Evolutionary conservation across 1,284 basidiomycete genomes (phyloP).

Genomic region (Tremellales sp.): DNA sequence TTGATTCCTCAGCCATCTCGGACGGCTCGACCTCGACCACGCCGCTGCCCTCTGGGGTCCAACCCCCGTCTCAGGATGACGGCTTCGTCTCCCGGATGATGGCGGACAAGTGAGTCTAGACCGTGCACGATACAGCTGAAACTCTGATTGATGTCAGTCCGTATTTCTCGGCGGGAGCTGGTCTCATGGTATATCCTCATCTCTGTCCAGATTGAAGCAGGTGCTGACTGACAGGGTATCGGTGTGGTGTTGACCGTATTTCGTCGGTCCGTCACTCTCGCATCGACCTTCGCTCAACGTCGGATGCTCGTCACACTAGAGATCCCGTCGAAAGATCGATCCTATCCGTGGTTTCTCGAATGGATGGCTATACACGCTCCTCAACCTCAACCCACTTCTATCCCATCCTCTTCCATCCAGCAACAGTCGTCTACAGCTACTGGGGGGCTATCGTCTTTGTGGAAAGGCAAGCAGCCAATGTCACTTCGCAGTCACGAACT

Average conservation of each 20-base stretch:
- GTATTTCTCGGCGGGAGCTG: constrained; percentile 93
- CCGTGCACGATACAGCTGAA: not conserved
- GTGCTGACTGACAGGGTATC: constrained; percentile 60
- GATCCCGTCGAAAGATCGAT: constrained; percentile 90
- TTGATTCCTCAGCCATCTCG: constrained; percentile 3
- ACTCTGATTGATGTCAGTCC: constrained; percentile 59
- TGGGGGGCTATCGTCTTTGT: constrained; percentile 10
- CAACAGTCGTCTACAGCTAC: constrained; percentile 2
- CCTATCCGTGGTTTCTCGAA: constrained; percentile 94
- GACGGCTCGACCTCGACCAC: not conserved
- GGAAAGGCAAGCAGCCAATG: constrained; percentile 43
- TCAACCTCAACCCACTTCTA: constrained; percentile 4
- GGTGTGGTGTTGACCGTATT: constrained; percentile 75
- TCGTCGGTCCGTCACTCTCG: constrained; percentile 66
- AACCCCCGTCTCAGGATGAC: constrained; percentile 2
- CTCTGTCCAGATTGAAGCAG: constrained; percentile 16
- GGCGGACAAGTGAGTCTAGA: constrained; percentile 37
- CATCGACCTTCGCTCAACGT: constrained; percentile 71
- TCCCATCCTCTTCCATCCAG: constrained; percentile 1
- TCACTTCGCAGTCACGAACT: constrained; percentile 82
- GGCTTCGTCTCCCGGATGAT: constrained; percentile 26
- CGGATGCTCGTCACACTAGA: constrained; percentile 92
- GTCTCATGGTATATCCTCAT: constrained; percentile 69
- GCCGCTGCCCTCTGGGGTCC: no score
- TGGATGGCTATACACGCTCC: constrained; percentile 72